These are phyloP conservation scores for Decorospora gaudefroyi DNA, from an alignment of 2,329 filamentous ascomycete species.

Conservation along the genomic window DNA sequence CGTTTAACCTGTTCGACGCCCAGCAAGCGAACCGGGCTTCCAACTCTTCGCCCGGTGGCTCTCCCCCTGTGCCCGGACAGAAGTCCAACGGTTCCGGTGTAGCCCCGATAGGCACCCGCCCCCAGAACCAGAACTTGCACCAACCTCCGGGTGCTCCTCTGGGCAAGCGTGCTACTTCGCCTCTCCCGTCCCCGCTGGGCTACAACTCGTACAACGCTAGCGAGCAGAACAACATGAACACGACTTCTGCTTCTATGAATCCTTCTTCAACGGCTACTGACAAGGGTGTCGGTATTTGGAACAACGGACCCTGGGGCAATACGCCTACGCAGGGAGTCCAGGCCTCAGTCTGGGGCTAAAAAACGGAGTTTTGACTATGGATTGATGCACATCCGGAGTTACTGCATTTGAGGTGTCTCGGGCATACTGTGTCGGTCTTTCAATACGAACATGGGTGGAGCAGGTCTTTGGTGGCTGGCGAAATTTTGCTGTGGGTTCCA, in stretches of 20 bases:
- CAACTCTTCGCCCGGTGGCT: slow-evolving; percentile 82
- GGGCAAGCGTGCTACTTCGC: slow-evolving; percentile 85
- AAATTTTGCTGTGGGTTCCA: slow-evolving; percentile 41
- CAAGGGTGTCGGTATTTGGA: slow-evolving; percentile 64
- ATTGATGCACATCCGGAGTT: slow-evolving; percentile 50
- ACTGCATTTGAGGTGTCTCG: slow-evolving; percentile 51
- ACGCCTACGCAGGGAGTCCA: slow-evolving; percentile 73
- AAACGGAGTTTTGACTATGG: slow-evolving; percentile 42
- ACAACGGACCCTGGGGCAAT: slow-evolving; percentile 82
- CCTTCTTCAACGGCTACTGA: slow-evolving; percentile 54
- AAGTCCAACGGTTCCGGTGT: slow-evolving; percentile 68
- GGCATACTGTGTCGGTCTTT: slow-evolving; percentile 48
- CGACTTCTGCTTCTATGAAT: slow-evolving; percentile 62
- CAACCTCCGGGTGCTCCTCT: slow-evolving; percentile 63
- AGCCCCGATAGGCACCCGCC: slow-evolving; percentile 91
- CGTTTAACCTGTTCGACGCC: slow-evolving; percentile 55
- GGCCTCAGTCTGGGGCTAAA: slow-evolving; percentile 90
- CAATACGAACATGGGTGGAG: slow-evolving; percentile 39
- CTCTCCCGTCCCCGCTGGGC: slow-evolving; percentile 84
- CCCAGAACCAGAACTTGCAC: slow-evolving; percentile 61
- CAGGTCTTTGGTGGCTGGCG: slow-evolving; percentile 32
- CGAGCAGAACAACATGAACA: slow-evolving; percentile 55
- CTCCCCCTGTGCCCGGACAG: slow-evolving; percentile 71
- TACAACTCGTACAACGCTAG: slow-evolving; percentile 63
- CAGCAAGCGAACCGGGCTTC: slow-evolving; percentile 78